phyloP scores from a whole-genome alignment of 495 filamentous ascomycete species.

The Hypoxylon trugodes region DNA sequence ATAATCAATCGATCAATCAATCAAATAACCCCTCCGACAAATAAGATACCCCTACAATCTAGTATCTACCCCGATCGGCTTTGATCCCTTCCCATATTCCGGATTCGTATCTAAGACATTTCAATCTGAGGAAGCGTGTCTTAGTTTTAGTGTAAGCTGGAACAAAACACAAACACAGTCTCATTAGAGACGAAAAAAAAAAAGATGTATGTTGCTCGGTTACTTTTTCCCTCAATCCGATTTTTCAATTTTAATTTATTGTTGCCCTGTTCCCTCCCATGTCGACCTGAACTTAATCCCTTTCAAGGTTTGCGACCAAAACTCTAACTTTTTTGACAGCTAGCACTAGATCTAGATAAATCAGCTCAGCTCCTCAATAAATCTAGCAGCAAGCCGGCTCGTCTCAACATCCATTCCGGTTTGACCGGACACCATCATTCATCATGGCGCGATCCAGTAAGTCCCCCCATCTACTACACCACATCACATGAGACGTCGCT shows the following conservation, averaged over 20 bases:
- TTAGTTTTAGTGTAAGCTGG: slow-evolving; percentile 12
- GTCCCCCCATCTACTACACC: not conserved
- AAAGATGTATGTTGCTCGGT: slow-evolving; percentile 1
- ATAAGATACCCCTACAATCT: not conserved
- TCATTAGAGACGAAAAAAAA: not conserved
- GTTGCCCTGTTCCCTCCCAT: no score
- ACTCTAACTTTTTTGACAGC: slow-evolving; percentile 17
- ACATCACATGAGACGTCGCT: not conserved
- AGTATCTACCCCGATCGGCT: slow-evolving; percentile 19
- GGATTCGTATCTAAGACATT: slow-evolving; percentile 38
- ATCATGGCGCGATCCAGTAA: slow-evolving; percentile 35
- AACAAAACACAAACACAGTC: slow-evolving; percentile 20
- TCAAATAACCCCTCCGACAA: no score
- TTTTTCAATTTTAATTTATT: not conserved
- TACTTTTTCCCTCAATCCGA: not conserved
- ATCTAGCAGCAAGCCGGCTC: not conserved
- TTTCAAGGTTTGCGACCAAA: slow-evolving; percentile 6
- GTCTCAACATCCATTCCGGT: not conserved
- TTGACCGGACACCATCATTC: slow-evolving; percentile 9
- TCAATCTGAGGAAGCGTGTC: slow-evolving; percentile 21
- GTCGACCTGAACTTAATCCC: slow-evolving; percentile 10
- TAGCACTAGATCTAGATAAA: not conserved
- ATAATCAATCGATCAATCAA: no score
- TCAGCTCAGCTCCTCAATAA: not conserved
- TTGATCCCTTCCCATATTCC: slow-evolving; percentile 29